phyloP scores from a whole-genome alignment of 2,329 filamentous ascomycete genomes.

The Lasiodiplodia sp. region DNA sequence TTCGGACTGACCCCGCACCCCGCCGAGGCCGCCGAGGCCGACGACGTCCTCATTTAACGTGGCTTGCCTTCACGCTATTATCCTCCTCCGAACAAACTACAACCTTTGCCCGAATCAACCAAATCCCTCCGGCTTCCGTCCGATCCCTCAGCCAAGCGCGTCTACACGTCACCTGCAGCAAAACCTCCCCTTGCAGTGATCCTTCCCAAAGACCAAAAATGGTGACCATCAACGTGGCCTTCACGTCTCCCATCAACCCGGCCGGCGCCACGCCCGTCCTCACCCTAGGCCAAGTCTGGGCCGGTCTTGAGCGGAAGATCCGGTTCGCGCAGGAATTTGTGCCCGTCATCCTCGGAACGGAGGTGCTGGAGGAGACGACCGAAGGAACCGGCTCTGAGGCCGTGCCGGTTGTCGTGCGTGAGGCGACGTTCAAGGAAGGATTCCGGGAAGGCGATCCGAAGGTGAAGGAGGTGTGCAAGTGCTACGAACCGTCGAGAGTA shows the following conservation, averaged over 20 bases:
- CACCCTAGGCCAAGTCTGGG: slow-evolving; percentile 48
- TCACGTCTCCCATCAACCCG: slow-evolving; percentile 56
- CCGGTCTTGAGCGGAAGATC: slow-evolving; percentile 56
- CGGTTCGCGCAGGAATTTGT: slow-evolving; percentile 56
- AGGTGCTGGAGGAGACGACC: slow-evolving; percentile 49
- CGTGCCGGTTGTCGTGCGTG: slow-evolving; percentile 39
- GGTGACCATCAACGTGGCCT: slow-evolving; percentile 50
- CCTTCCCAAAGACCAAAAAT: slow-evolving; percentile 38
- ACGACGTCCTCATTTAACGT: background rate
- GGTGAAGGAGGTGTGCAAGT: slow-evolving; percentile 43
- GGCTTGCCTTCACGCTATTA: background rate
- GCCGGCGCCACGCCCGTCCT: slow-evolving; percentile 46
- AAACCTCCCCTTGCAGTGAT: background rate
- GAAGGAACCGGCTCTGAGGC: slow-evolving; percentile 32
- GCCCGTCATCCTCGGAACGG: slow-evolving; percentile 50
- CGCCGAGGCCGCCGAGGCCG: background rate
- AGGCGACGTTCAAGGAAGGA: slow-evolving; percentile 50
- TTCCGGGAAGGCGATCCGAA: slow-evolving; percentile 46
- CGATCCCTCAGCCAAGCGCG: background rate
- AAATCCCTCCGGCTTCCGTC: background rate
- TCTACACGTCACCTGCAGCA: background rate
- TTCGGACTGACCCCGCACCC: background rate
- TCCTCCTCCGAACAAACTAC: background rate
- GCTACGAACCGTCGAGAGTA: slow-evolving; percentile 45
- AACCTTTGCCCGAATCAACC: background rate